phyloP scores from a whole-genome alignment of 2,329 filamentous ascomycete genomes.

The Sphaceloma murrayae region DNA sequence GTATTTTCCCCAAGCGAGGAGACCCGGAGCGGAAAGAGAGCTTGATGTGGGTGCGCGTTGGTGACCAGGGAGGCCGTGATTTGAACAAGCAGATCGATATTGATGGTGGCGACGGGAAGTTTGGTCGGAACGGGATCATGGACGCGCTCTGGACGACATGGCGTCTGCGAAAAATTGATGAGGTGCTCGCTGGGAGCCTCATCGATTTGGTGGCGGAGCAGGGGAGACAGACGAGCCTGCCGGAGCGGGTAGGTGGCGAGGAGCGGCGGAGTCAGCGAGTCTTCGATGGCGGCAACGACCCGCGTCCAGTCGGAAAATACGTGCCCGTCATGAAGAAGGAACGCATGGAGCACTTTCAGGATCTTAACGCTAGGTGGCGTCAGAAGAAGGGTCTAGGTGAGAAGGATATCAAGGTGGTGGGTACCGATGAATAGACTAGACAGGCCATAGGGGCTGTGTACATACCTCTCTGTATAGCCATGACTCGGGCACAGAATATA shows the following conservation, averaged over 20 bases:
- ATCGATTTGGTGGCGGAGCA: constrained; percentile 50
- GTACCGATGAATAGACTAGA: constrained; percentile 25
- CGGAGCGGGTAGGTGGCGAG: constrained; percentile 16
- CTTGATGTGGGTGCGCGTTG: constrained; percentile 69
- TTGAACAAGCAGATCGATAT: constrained; percentile 23
- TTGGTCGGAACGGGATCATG: constrained; percentile 56
- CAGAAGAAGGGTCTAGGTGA: constrained; percentile 40
- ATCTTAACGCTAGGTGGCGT: constrained; percentile 53
- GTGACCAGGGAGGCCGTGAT: constrained; percentile 47
- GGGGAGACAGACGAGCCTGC: constrained; percentile 27
- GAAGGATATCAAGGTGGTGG: constrained; percentile 20
- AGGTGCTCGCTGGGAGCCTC: constrained; percentile 67
- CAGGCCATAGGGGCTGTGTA: too few relatives aligned
- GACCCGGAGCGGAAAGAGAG: constrained; percentile 44
- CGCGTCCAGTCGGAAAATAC: constrained; percentile 49
- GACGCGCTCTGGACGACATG: constrained; percentile 74
- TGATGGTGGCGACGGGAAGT: constrained; percentile 47
- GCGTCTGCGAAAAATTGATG: constrained; percentile 80
- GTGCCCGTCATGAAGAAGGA: constrained; percentile 46
- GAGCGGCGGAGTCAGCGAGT: constrained; percentile 39
- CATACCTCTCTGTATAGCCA: too few relatives aligned
- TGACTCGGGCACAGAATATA: constrained; percentile 23
- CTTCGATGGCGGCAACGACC: constrained; percentile 49
- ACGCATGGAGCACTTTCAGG: constrained; percentile 49
- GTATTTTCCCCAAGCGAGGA: constrained; percentile 54